Evolutionary conservation across 78 protist genomes (phyloP), one percentile per base, ranked within the genome.

Genomic region (Tieghemostelium lacteum): DNA sequence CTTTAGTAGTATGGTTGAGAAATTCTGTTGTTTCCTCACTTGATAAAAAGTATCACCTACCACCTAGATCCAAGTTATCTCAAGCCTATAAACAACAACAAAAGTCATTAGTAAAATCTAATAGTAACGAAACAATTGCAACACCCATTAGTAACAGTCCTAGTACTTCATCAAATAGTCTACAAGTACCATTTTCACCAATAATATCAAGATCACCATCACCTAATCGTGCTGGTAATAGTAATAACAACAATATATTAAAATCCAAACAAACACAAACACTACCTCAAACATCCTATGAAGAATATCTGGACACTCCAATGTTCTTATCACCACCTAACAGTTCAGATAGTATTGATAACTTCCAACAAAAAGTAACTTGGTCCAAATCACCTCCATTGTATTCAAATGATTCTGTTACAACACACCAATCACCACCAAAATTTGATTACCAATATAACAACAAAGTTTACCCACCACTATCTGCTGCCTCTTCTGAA

Each of bases 1-100:
- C 50, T 54, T 52, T 91, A 20, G 71, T 73, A 8, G 85, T 50
- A 19, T 91, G 94, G 94, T 65, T 91, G 57, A 62, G 89, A 42
- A 76, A 52, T 65, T 75, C 89, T 1, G 89, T 91, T 52, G 5
- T 10, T 4, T 73, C 77, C 20, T 78, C 89, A 5, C 17, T 36
- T 5, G 31, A 45, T 17, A 88, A 88, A n/a, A 71, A 62, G 4
- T 88, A 88, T 66, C 93, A 88, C 42, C 6, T 16, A 16, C 26
- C 29, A 57, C 8, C 34, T 39, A 57, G 57, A 37, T 36, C 52
- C n/a, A 52, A 50, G 40, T 61, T 54, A 31, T 6, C 20, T 54
- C 40, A 45, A 49, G 17, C 74, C 63, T 22, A 39, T 49, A n/a
- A 66, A 49, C 55, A 34, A 54, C 39, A 54, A 24, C 20, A 36